Base-by-base conservation (phyloP, 768 basidiomycete genomes). In the Lactarius hatsudake region DNA sequence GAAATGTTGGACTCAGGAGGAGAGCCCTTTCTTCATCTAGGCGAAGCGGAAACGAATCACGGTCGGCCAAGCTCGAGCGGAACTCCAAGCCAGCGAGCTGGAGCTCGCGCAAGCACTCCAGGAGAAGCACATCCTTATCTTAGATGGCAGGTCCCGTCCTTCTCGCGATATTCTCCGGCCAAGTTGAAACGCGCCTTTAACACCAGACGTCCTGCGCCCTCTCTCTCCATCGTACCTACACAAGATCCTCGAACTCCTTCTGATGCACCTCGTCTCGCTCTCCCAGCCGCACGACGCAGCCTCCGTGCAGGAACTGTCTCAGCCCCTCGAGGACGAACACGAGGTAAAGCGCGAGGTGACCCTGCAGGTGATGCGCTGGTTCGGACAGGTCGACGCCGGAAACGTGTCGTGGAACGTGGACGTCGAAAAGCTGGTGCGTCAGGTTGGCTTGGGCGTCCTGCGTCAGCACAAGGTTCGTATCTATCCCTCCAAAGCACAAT, bases 51-150 rank as follows among this genome's bases (percentile, higher is more conserved):
- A 74, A 56, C 69, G 72, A 32, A 74, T 86, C 71, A 84, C 87
- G 0, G 89, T 89, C 69, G 82, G 84, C 8, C 84, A 88, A 56
- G 87, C 91, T 5, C 80, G 79, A 57, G 75, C 77, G 9, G 82
- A 85, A 59, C 83, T 96, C 7, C 95, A 97, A 73, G 93, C 94
- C 4, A 94, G 92, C 74, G 90, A 94, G 64, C 77, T 72, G 0
- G 94, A 97, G 74, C 77, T 97, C 26, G 80, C 80, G 8, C 75
- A 69, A 20, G 93, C 88, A 1, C 76, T 97, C 36, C 83, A 78
- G 61, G 84, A 86, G n/a, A 82, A 82, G 53, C 87, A 87, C 5
- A 84, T 98, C 30, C 85, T 97, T 18, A 79, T 86, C 59, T 79
- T 95, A 2, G 82, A 90, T 65, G 89, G 93, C 90, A 72, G 64